Conservation (phyloP, 208 protist species). For the Perkinsela sp. region DNA sequence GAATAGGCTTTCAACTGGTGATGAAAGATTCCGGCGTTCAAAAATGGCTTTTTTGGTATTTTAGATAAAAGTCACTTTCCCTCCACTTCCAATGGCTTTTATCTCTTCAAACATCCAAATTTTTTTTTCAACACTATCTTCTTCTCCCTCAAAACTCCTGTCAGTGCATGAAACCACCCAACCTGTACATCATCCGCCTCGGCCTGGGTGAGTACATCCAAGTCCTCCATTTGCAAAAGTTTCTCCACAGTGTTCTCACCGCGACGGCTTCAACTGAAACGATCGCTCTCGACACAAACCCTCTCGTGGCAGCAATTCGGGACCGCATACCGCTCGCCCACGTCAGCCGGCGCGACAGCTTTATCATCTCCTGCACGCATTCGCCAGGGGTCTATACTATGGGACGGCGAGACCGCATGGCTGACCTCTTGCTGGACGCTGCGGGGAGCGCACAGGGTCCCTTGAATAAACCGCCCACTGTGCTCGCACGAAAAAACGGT, state of each 20-base stretch:
- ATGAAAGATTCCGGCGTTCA: no score
- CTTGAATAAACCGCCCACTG: not conserved
- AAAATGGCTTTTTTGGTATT: no score
- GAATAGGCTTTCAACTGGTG: no score
- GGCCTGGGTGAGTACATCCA: conserved; percentile 2
- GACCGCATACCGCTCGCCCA: no score
- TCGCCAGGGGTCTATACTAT: conserved; percentile 40
- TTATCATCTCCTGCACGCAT: conserved; percentile 11
- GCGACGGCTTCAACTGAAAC: not conserved
- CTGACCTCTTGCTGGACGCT: conserved; percentile 9
- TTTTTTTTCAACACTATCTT: no score
- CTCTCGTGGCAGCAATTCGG: no score
- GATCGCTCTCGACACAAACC: no score
- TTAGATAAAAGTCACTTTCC: no score
- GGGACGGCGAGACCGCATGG: conserved; percentile 29
- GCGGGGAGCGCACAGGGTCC: not conserved
- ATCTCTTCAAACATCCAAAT: no score
- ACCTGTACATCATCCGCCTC: not conserved
- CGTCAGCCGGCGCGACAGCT: no score
- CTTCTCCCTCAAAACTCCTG: no score
- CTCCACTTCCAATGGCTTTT: no score
- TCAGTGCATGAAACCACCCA: not conserved
- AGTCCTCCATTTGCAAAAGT: conserved; percentile 4
- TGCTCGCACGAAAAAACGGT: not conserved
- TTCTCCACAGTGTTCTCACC: conserved; percentile 3